Evolutionary conservation across 1,284 basidiomycete genomes (phyloP), one percentile per base, ranked within the genome.

Genomic region (Trichosporon sp.): DNA sequence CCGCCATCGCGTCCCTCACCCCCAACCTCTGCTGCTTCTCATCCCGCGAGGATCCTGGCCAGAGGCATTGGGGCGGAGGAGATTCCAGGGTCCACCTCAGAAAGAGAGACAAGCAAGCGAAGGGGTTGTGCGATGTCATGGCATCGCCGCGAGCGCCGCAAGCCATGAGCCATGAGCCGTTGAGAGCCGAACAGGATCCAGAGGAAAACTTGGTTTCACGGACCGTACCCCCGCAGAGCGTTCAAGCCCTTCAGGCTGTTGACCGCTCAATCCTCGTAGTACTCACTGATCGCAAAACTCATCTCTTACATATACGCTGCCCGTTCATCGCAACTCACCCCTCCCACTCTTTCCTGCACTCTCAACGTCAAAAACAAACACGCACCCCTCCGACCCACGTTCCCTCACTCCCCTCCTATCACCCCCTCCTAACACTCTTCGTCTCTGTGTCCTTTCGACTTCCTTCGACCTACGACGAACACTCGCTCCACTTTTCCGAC

Each of bases 291-390:
- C 51, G 51, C 21, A 54, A 54, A 54, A 54, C 51, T 54, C 5
- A 54, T 54, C 51, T 5, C 51, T 54, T 54, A 54, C 51, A 54
- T 54, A 54, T 54, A 54, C 51, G n/a, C 19, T 54, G 19, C 51
- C 21, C 51, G 51, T 54, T 26, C 51, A 54, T 54, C 51, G 51
- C 51, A 54, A 19, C 51, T 54, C 51, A 54, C 51, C 51, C 51
- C 51, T 54, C 51, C 51, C 51, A 26, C 51, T 54, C 19, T 54
- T 54, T 54, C 51, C 51, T 54, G 51, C 51, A 54, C n/a, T 54
- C 51, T 26, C 21, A 19, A 54, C 51, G 51, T 21, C 19, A 19
- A 19, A 54, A 26, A 54, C 51, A 54, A 54, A 21, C 51, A 3
- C 51, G 51, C 46, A 48, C 46, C 12, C 10, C 21, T 19, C 51